phyloP scores from a whole-genome alignment of 495 filamentous ascomycete genomes.

The Glutinoglossum americanum region DNA sequence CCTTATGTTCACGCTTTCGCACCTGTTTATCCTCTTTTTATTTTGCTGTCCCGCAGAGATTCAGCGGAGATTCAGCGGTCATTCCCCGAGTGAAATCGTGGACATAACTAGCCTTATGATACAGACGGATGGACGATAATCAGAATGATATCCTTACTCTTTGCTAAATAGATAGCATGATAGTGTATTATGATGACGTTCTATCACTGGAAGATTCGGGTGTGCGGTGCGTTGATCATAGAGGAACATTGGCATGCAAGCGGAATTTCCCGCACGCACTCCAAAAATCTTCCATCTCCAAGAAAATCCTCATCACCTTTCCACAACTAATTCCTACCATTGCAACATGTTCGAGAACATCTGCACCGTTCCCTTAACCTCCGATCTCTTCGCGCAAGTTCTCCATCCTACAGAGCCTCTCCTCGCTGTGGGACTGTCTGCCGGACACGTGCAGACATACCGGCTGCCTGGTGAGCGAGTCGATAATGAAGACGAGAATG shows the following conservation, averaged over 20 bases:
- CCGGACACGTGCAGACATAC: slow-evolving; percentile 72
- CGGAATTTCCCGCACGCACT: background rate
- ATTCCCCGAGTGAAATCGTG: background rate
- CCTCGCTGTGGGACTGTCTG: slow-evolving; percentile 62
- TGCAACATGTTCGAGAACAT: slow-evolving; percentile 49
- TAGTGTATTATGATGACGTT: too few relatives aligned
- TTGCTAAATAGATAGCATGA: too few relatives aligned
- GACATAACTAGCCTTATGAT: background rate
- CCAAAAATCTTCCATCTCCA: too few relatives aligned
- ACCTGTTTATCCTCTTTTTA: background rate
- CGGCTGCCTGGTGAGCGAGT: slow-evolving; percentile 35
- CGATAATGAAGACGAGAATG: slow-evolving; percentile 21
- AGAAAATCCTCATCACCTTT: background rate
- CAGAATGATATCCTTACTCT: background rate
- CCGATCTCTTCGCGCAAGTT: slow-evolving; percentile 77
- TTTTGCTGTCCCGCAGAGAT: background rate
- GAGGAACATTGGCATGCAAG: too few relatives aligned
- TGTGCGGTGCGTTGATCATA: too few relatives aligned
- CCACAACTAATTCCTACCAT: background rate
- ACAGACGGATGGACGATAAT: background rate
- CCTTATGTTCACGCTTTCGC: background rate
- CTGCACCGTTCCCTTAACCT: slow-evolving; percentile 66
- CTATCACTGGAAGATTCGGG: too few relatives aligned
- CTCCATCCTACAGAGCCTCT: slow-evolving; percentile 68
- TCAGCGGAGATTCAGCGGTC: background rate